phyloP scores from a whole-genome alignment of 352 stramenopile genomes.

The Phytophthora idaei region DNA sequence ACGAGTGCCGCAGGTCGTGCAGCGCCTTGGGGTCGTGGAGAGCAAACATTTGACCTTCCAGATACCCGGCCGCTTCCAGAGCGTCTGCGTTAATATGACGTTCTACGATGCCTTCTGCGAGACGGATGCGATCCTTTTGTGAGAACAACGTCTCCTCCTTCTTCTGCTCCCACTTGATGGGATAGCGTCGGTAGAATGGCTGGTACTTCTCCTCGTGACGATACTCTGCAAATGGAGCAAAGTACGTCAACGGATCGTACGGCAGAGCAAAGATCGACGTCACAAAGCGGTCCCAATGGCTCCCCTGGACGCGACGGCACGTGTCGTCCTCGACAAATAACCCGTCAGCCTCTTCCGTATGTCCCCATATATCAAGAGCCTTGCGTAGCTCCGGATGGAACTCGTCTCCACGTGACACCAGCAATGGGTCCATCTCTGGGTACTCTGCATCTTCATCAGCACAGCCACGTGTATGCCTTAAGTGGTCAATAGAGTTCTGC shows the following conservation, averaged over 20 bases:
- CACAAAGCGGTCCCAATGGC: slow-evolving; percentile 46
- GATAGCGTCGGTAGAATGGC: slow-evolving; percentile 82
- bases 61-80: slow-evolving; percentile 53
- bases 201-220: slow-evolving; percentile 73
- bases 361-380: slow-evolving; percentile 65
- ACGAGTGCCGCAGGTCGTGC: slow-evolving; percentile 68
- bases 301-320: slow-evolving; percentile 33
- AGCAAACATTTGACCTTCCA: slow-evolving; percentile 85
- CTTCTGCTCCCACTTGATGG: slow-evolving; percentile 70
- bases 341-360: slow-evolving; percentile 79
- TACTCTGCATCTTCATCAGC: slow-evolving; percentile 38
- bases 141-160: slow-evolving; percentile 82
- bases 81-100: slow-evolving; percentile 81
- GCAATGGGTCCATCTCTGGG: slow-evolving; percentile 78
- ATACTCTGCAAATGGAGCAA: slow-evolving; percentile 81
- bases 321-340: slow-evolving; percentile 58
- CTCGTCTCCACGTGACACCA: slow-evolving; percentile 63
- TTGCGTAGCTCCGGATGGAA: slow-evolving; percentile 65
- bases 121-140: slow-evolving; percentile 82
- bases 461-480: slow-evolving; percentile 56
- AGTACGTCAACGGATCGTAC: slow-evolving; percentile 83
- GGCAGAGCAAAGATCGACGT: slow-evolving; percentile 63
- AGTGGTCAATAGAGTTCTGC: slow-evolving; percentile 59
- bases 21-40: slow-evolving; percentile 82
- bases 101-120: slow-evolving; percentile 71